phyloP scores from a whole-genome alignment of 257 asterid species.

The Schizonepeta tenuifolia region DNA sequence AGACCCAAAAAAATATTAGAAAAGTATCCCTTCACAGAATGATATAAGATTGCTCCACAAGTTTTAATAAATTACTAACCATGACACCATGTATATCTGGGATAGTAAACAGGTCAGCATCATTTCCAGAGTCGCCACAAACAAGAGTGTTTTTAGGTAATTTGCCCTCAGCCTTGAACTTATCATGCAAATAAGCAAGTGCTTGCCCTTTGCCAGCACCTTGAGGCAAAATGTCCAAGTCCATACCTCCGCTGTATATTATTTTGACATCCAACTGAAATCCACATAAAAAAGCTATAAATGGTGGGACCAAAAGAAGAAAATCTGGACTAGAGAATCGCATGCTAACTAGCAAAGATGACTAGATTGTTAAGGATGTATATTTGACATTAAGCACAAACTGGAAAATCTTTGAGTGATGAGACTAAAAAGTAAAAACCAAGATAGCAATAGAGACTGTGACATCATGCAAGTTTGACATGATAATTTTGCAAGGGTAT shows the following conservation, averaged over 20 bases:
- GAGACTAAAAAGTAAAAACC: constrained; percentile 27
- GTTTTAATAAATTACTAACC: constrained; percentile 57
- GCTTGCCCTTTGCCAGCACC: constrained; percentile 99
- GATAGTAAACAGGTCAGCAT: constrained; percentile 86
- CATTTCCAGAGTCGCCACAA: constrained; percentile 99
- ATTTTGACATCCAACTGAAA: constrained; percentile 90
- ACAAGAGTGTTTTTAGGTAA: constrained; percentile 85
- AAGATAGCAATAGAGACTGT: constrained; percentile 18
- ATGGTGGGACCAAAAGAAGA: constrained; percentile 16
- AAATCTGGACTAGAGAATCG: constrained; percentile 4
- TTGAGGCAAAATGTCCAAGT: constrained; percentile 90
- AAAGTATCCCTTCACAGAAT: constrained; percentile 25
- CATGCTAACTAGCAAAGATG: constrained; percentile 11
- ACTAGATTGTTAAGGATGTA: constrained; percentile 26
- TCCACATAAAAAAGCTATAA: constrained; percentile 32
- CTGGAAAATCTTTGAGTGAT: constrained; percentile 21
- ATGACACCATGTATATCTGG: constrained; percentile 95
- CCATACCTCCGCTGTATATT: constrained; percentile 98
- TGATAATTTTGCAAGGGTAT: constrained; percentile 13
- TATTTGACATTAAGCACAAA: constrained; percentile 13
- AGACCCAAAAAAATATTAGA: constrained; percentile 14
- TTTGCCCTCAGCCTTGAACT: constrained; percentile 64
- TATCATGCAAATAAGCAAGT: constrained; percentile 89
- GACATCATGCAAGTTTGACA: constrained; percentile 23
- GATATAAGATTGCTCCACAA: constrained; percentile 23